Base-by-base conservation (phyloP, 768 basidiomycete genomes). In the Butyriboletus loyo region DNA sequence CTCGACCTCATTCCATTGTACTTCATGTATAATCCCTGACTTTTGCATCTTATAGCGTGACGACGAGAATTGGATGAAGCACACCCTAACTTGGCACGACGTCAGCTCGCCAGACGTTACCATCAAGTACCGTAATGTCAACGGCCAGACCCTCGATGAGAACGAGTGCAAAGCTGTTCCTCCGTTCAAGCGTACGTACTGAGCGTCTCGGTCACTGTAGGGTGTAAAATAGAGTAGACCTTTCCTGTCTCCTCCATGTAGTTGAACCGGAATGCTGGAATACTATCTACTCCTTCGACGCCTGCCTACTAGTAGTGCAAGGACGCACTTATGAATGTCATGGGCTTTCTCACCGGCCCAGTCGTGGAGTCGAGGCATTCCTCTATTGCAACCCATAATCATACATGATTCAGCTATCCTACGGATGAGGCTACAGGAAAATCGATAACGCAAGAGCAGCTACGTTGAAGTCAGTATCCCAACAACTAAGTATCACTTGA, bases 181-280 rank as follows among this genome's bases (percentile, higher is more conserved):
- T 57, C 96, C 96, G 14, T 97, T 97, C 85, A 96, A 96, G 81
- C 91, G 93, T 71, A 89, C 90, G 50, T 96, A 95, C 73, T 95
- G 79, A 46, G 31, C 10, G 42, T 22, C 35, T 43, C 25, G 28
- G 38, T 46, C 27, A 7, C 9, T 21, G 13, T 21, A 28, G 39
- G 45, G 51, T 45, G 39, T 40, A 43, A 58, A 54, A 51, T 30
- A 22, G 38, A 41, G 50, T 49, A 38, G 54, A 41, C 8, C n/a
- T 15, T 50, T 53, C 27, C 35, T 44, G 30, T 49, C 22, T 54
- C 32, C 24, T 48, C 34, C 25, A 37, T 49, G 57, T 64, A 57
- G 39, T 50, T 22, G n/a, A 7, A 41, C 10, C 13, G 25, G 37
- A 28, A 45, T 46, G 37, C 35, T 52, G 55, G 53, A 57, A 61